These are phyloP conservation scores for Chytriomyces confervae DNA, from an alignment of 192 early-diverging fungal species.

Conservation along the genomic window DNA sequence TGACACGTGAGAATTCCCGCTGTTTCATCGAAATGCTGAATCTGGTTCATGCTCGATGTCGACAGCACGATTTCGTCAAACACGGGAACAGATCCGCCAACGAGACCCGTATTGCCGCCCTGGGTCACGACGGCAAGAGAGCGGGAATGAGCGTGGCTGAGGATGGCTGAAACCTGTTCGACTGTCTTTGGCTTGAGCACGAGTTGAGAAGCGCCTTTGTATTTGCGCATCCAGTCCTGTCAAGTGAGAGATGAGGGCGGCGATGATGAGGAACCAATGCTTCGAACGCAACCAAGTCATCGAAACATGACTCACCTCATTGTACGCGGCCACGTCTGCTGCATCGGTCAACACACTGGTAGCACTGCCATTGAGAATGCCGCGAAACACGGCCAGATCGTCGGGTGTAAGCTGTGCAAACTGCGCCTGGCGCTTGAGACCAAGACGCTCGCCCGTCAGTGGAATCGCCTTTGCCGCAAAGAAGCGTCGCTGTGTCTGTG, in stretches of 20 bases:
- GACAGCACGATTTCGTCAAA: conserved; percentile 94
- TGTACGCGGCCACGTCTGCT: conserved; percentile 45
- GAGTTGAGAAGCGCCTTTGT: conserved; percentile 78
- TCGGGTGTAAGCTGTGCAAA: conserved; percentile 41
- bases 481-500: neutral
- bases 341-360: conserved; percentile 32
- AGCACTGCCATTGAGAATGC: conserved; percentile 26
- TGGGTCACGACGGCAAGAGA: conserved; percentile 93
- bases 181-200: conserved; percentile 89
- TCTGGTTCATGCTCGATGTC: conserved; percentile 76
- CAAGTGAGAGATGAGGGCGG: neutral
- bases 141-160: conserved; percentile 87
- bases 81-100: conserved; percentile 93
- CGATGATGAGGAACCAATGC: neutral
- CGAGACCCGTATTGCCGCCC: conserved; percentile 97
- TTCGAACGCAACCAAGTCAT: neutral
- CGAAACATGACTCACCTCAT: conserved; percentile 40
- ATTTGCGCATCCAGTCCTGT: conserved; percentile 95
- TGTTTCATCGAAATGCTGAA: conserved; percentile 55
- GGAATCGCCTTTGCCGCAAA: conserved; percentile 1
- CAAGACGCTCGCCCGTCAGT: conserved; percentile 35
- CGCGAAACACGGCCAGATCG: conserved; percentile 35
- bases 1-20: conserved; percentile 88
- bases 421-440: conserved; percentile 21
- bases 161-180: conserved; percentile 79